Base-by-base conservation (phyloP, 441 rosid genomes). In the Populus trichocarpa region DNA sequence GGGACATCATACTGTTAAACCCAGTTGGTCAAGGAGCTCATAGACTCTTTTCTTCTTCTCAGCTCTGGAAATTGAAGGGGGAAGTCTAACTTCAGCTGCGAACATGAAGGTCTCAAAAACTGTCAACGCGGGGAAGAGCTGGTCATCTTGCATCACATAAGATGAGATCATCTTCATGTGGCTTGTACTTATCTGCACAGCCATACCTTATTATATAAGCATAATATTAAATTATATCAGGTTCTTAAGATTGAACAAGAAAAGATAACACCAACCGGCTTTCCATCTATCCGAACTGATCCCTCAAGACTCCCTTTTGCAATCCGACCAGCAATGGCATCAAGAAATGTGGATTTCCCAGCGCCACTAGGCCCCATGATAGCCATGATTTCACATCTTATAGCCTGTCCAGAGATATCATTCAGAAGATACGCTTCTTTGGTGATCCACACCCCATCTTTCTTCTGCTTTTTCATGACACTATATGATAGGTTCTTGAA, bases 131-230 rank as follows among this genome's bases (percentile, higher is more conserved):
- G 98, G 92, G 75, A 94, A 94, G 5, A 94, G 90, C 73, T 91
- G 96, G 77, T 94, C 97, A 30, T 94, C 96, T 92, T 94, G 98
- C 97, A 92, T 89, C 40, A 92, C 96, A 36, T 94, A 92, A 13
- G 98, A 93, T 2, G 96, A 92, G 20, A 92, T 84, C 86, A 88
- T 89, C 85, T 94, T 92, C 86, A 94, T 84, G 83, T 88, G 84
- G 73, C 92, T 88, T 28, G 98, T 83, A 36, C 86, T 82, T 5
- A 88, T 89, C 95, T 91, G 83, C 80, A 78, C 69, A 71, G 63
- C 23, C 22, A 16, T 4, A 8, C 33, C 12, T 6, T 42, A 3
- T 25, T 9, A 40, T 0, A 9, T 40, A 40, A 40, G 4, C 4
- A 26, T 13, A 2, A 33, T 8, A 35, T 23, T 3, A 12, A 38